These are phyloP conservation scores for Tympanopsis confertula DNA, from an alignment of 2,329 filamentous ascomycete species.

Conservation along the genomic window DNA sequence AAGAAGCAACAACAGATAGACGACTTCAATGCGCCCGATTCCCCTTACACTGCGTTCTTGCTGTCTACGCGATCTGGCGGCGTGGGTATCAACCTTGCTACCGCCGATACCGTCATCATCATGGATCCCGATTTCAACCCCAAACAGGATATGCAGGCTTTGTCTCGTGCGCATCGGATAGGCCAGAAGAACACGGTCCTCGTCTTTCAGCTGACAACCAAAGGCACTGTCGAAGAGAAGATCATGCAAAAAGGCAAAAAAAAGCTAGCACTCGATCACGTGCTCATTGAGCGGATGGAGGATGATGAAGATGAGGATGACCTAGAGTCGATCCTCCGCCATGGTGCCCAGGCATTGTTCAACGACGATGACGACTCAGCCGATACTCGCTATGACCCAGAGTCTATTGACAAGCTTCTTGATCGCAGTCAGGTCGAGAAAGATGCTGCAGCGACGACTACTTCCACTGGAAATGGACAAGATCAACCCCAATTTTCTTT, in stretches of 20 bases:
- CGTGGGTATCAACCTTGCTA: conserved; percentile 93
- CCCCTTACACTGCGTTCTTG: conserved; percentile 76
- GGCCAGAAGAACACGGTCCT: conserved; percentile 93
- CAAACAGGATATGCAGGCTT: conserved; percentile 90
- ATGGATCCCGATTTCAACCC: conserved; percentile 96
- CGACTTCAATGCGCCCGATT: conserved; percentile 77
- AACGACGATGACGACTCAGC: conserved; percentile 57
- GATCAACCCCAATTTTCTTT: conserved; percentile 65
- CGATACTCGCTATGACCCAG: conserved; percentile 70
- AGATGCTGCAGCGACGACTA: conserved; percentile 62
- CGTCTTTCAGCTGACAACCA: conserved; percentile 88
- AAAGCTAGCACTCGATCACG: conserved; percentile 92
- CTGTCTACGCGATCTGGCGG: conserved; percentile 89
- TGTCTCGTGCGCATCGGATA: conserved; percentile 89
- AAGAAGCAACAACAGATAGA: conserved; percentile 94
- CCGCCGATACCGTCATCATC: conserved; percentile 95
- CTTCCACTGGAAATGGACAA: conserved; percentile 87
- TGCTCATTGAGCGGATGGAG: conserved; percentile 85
- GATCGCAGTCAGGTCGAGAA: conserved; percentile 70
- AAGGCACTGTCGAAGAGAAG: conserved; percentile 80
- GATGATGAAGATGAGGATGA: conserved; percentile 71
- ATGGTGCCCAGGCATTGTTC: conserved; percentile 81
- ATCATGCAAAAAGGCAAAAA: conserved; percentile 92
- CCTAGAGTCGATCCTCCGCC: conserved; percentile 74
- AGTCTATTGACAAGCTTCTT: conserved; percentile 79